phyloP scores from a whole-genome alignment of 768 basidiomycete species.

The Boletellus emodensis region DNA sequence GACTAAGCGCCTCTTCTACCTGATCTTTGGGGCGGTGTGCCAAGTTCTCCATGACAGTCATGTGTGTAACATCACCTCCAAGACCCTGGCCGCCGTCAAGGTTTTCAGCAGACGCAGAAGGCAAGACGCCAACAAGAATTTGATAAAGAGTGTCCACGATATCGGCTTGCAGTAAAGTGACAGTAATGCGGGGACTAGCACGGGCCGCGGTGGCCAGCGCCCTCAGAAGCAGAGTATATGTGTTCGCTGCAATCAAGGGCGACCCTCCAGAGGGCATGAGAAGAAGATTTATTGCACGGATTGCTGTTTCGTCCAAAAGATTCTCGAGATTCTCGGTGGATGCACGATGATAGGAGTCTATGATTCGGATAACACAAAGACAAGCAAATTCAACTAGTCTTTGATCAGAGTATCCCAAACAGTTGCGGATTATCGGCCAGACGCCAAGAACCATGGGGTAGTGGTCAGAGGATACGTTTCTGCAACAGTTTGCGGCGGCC shows the following conservation, averaged over 20 bases:
- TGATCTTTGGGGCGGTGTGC: conserved; percentile 97
- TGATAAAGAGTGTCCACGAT: conserved; percentile 92
- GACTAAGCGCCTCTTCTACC: conserved; percentile 87
- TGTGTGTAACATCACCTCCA: conserved; percentile 87
- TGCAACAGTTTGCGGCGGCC: conserved; percentile 95
- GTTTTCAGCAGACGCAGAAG: conserved; percentile 51
- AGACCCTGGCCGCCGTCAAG: conserved; percentile 70
- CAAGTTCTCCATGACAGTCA: conserved; percentile 97
- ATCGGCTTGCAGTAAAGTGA: conserved; percentile 85
- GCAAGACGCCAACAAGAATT: conserved; percentile 91
- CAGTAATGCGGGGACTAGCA: conserved; percentile 82
- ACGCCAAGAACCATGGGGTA: conserved; percentile 86
- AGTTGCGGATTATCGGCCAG: conserved; percentile 91
- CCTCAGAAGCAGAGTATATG: conserved; percentile 83
- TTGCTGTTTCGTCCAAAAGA: conserved; percentile 74
- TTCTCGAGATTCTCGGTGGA: conserved; percentile 83
- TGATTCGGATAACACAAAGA: conserved; percentile 88
- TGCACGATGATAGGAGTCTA: conserved; percentile 88
- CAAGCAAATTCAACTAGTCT: conserved; percentile 97
- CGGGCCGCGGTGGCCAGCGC: conserved; percentile 85
- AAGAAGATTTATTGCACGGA: conserved; percentile 80
- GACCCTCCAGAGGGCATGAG: conserved; percentile 84
- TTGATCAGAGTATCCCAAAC: conserved; percentile 88
- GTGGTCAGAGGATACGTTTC: conserved; percentile 84
- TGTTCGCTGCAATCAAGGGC: conserved; percentile 78